These are phyloP conservation scores for Jatropha multifida DNA, from an alignment of 441 rosid genomes.

Conservation along the genomic window DNA sequence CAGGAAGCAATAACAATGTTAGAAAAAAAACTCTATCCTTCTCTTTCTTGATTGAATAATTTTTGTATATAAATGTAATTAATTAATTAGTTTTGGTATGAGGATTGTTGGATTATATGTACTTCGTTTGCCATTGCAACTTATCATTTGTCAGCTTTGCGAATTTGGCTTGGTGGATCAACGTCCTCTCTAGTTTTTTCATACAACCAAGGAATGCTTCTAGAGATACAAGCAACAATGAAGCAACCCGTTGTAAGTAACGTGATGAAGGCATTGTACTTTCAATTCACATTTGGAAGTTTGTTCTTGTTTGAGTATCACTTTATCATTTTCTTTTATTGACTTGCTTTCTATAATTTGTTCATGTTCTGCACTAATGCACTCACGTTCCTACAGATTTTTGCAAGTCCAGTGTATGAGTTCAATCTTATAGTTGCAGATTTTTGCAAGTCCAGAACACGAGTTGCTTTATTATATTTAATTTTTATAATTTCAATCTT, in stretches of 20 bases:
- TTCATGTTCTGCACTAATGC: background rate
- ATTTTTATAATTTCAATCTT: no score
- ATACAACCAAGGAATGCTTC: constrained; percentile 95
- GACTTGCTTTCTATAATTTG: background rate
- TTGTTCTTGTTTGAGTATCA: constrained; percentile 49
- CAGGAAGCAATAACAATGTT: no score
- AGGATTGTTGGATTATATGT: constrained; percentile 63
- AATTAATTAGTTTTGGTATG: no score
- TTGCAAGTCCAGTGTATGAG: constrained; percentile 90
- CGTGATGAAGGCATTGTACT: constrained; percentile 82
- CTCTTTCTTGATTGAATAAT: no score
- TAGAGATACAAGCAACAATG: constrained; percentile 97
- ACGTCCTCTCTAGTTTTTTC: constrained; percentile 83
- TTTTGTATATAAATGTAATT: no score
- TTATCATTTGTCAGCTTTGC: constrained; percentile 84
- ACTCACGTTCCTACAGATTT: constrained; percentile 45
- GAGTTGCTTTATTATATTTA: constrained; percentile 6
- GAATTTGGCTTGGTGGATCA: constrained; percentile 84
- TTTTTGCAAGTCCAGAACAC: constrained; percentile 95
- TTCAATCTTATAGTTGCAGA: constrained; percentile 46
- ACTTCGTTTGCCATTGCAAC: constrained; percentile 74
- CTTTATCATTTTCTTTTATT: background rate
- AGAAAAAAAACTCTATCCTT: no score
- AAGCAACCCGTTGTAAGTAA: constrained; percentile 71
- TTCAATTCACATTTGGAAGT: constrained; percentile 75